A percentile compares a stretch with the other conserved stretches of the same genome.
Evolutionary conservation across 768 basidiomycete species (phyloP).

Genomic region (Trametes sanguinea): DNA sequence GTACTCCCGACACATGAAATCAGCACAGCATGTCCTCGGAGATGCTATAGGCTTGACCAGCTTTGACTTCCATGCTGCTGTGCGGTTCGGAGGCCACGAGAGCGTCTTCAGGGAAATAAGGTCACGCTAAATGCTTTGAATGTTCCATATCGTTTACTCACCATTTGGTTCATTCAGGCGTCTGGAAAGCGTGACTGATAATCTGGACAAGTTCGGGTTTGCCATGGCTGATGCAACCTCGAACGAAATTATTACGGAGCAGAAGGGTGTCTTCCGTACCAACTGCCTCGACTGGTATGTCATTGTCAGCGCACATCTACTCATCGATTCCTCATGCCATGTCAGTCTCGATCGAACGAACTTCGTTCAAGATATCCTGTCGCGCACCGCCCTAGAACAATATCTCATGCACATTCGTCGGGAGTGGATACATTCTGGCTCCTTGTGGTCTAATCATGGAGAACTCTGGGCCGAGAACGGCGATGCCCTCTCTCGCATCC

Average conservation of each 20-base stretch:
- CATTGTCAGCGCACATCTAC: no score
- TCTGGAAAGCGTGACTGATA: constrained; percentile 56
- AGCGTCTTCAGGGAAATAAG: constrained; percentile 74
- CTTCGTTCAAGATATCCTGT: constrained; percentile 94
- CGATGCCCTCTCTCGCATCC: constrained; percentile 84
- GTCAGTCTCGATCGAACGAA: constrained; percentile 93
- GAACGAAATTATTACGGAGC: constrained; percentile 78
- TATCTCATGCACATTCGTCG: constrained; percentile 79
- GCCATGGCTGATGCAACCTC: constrained; percentile 71
- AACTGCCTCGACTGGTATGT: constrained; percentile 92
- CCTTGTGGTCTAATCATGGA: constrained; percentile 85
- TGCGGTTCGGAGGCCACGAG: constrained; percentile 84
- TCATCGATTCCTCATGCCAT: not conserved
- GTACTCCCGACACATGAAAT: constrained; percentile 79
- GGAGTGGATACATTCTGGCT: constrained; percentile 68
- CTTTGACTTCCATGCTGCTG: constrained; percentile 92
- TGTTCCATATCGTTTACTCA: not conserved
- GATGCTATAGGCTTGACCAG: constrained; percentile 79
- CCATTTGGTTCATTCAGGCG: constrained; percentile 43
- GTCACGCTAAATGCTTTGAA: constrained; percentile 35
- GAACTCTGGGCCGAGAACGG: constrained; percentile 98
- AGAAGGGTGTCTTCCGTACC: constrained; percentile 89
- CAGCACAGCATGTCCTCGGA: constrained; percentile 60
- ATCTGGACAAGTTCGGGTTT: constrained; percentile 83
- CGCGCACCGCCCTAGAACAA: constrained; percentile 75